phyloP scores from a whole-genome alignment of 78 protist species.

The Planoprotostelium fungivorum region DNA sequence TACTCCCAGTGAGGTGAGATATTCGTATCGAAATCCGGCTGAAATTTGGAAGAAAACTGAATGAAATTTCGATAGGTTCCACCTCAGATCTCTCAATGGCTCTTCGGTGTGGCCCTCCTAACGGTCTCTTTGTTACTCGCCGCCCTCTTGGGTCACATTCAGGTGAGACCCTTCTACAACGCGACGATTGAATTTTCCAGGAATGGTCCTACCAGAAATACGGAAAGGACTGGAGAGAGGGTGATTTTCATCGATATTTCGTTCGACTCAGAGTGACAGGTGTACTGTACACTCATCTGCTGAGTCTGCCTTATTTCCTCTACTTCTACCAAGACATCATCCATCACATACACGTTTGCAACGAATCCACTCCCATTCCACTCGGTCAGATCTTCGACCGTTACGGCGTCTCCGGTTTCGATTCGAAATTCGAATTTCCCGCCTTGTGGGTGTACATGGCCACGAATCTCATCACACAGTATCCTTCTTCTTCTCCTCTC shows the following conservation, averaged over 20 bases:
- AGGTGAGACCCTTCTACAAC: neutral
- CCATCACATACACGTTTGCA: conserved; percentile 17
- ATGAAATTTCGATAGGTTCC: neutral
- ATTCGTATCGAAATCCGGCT: too few relatives aligned
- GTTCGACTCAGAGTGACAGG: neutral
- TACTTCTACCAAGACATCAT: conserved; percentile 17
- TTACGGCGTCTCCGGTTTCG: neutral
- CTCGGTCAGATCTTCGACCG: conserved; percentile 9
- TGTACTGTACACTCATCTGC: neutral
- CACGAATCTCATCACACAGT: conserved; percentile 44
- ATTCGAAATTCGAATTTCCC: neutral
- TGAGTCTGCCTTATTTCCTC: conserved; percentile 33
- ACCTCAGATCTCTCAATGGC: neutral
- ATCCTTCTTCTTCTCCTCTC: too few relatives aligned
- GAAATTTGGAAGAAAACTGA: too few relatives aligned
- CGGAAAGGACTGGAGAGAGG: conserved; percentile 8
- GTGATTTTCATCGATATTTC: neutral
- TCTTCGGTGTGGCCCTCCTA: neutral
- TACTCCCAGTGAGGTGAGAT: too few relatives aligned
- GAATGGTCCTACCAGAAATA: neutral
- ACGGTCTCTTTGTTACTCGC: neutral
- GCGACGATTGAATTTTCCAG: neutral
- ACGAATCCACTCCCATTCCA: conserved; percentile 14
- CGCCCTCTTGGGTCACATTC: neutral
- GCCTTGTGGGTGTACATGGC: conserved; percentile 35